Conservation (phyloP, 1,284 basidiomycete genomes). For the Cryptococcus hybrid region DNA sequence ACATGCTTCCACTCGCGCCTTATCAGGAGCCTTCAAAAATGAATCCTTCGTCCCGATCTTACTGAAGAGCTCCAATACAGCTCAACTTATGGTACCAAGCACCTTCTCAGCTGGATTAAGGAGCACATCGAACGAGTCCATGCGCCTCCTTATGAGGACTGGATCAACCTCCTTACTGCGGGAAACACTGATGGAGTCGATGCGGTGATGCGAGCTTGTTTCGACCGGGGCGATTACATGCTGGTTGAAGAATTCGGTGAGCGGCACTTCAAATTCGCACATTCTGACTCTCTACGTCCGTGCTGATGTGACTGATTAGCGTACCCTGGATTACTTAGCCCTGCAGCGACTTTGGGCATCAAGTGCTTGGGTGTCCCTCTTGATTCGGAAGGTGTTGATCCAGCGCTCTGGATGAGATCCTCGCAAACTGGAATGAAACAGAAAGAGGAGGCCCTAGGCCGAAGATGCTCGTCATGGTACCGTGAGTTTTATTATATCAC, state of each 20-base stretch:
- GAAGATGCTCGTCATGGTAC: conserved; percentile 40
- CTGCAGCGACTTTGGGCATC: conserved; percentile 56
- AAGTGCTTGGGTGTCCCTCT: conserved; percentile 61
- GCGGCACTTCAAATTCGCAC: not conserved
- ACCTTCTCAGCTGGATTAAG: conserved; percentile 30
- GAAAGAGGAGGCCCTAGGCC: conserved; percentile 58
- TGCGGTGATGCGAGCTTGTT: conserved; percentile 28
- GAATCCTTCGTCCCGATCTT: conserved; percentile 31
- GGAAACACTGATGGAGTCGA: conserved; percentile 44
- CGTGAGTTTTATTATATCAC: conserved; percentile 38
- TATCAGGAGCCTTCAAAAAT: conserved; percentile 23
- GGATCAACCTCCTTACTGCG: conserved; percentile 32
- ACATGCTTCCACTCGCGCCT: conserved; percentile 21
- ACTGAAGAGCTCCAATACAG: conserved; percentile 33
- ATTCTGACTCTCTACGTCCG: not conserved
- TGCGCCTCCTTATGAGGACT: conserved; percentile 29
- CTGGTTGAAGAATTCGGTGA: conserved; percentile 44
- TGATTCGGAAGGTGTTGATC: conserved; percentile 67
- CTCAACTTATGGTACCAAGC: conserved; percentile 29
- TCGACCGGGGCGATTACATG: conserved; percentile 33
- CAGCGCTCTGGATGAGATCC: conserved; percentile 59
- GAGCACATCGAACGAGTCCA: conserved; percentile 33
- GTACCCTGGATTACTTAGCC: conserved; percentile 59
- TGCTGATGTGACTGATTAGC: conserved; percentile 8
- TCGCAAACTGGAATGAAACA: conserved; percentile 63